phyloP scores from a whole-genome alignment of 176 grass and related monocot genomes.

The Eremochloa ophiuroides region DNA sequence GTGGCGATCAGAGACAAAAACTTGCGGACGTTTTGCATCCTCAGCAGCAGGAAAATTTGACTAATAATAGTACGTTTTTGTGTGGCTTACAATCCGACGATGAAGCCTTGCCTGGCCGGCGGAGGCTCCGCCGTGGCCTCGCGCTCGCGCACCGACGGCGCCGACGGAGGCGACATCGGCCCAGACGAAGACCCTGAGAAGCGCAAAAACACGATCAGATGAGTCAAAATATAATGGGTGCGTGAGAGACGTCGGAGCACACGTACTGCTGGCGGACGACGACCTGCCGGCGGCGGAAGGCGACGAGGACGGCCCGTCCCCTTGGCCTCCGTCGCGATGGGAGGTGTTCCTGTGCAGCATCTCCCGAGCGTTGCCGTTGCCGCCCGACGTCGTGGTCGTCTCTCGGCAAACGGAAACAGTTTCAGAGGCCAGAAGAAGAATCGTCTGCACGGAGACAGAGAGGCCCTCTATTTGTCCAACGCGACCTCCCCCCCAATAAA shows the following conservation, averaged over 20 bases:
- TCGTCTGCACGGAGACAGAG: not conserved
- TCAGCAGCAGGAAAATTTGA: not conserved
- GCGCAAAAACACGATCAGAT: not conserved
- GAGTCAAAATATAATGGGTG: no score
- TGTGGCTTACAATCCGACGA: slow-evolving; percentile 40
- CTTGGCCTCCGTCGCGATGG: not conserved
- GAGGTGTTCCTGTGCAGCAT: slow-evolving; percentile 12
- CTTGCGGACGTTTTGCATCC: not conserved
- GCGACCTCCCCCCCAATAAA: slow-evolving; percentile 1
- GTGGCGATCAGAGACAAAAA: not conserved
- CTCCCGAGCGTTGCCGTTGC: not conserved
- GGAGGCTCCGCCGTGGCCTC: not conserved
- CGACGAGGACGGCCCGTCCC: not conserved
- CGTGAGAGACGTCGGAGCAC: no score
- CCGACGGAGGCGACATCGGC: slow-evolving; percentile 31
- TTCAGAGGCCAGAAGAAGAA: not conserved
- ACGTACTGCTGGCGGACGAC: not conserved
- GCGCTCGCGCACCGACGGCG: not conserved
- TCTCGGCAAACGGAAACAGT: not conserved
- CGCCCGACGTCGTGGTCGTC: not conserved
- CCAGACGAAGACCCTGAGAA: not conserved
- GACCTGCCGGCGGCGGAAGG: not conserved
- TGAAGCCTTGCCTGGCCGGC: not conserved
- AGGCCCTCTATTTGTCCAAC: not conserved
- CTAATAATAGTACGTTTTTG: not conserved